Percentiles rank a stretch among this genome's conserved stretches.
These are phyloP conservation scores for Ustilago hordei DNA, from an alignment of 1,284 basidiomycete species.

Conservation along the genomic window DNA sequence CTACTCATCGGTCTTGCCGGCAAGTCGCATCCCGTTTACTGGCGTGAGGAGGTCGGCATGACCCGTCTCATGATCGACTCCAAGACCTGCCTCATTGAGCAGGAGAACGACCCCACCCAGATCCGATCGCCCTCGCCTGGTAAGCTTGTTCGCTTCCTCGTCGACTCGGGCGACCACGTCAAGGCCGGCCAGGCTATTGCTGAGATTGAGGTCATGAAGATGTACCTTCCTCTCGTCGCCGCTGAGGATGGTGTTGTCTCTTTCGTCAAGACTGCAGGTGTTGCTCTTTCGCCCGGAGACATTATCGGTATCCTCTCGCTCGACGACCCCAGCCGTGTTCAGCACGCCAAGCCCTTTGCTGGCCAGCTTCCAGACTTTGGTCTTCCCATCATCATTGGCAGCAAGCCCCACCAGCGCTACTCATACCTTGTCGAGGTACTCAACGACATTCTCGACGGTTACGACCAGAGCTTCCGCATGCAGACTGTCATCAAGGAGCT, in stretches of 20 bases:
- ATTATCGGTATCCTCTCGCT: conserved; percentile 96
- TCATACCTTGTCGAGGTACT: conserved; percentile 82
- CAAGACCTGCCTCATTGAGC: conserved; percentile 98
- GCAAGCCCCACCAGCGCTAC: conserved; percentile 90
- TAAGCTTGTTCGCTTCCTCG: conserved; percentile 92
- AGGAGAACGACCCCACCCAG: conserved; percentile 99
- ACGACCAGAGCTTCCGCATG: conserved; percentile 72
- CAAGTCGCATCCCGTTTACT: conserved; percentile 97
- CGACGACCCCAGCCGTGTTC: conserved; percentile 95
- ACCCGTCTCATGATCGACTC: conserved; percentile 86
- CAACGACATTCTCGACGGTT: conserved; percentile 78
- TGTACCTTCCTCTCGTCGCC: conserved; percentile 78
- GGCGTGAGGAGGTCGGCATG: conserved; percentile 91
- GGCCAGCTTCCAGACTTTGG: conserved; percentile 79
- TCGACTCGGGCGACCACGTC: conserved; percentile 97
- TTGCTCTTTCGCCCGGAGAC: conserved; percentile 95
- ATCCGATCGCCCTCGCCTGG: conserved; percentile 95
- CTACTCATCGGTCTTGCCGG: conserved; percentile 90
- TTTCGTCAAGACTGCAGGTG: conserved; percentile 97
- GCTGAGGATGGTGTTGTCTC: conserved; percentile 85
- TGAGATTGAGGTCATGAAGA: conserved; percentile 82
- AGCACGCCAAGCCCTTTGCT: conserved; percentile 97
- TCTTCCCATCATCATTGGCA: conserved; percentile 85
- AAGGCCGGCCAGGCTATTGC: conserved; percentile 96
- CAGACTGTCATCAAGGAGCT: conserved; percentile 84